Evolutionary conservation across 352 stramenopile genomes (phyloP).

Genomic region (Phytophthora aleatoria): DNA sequence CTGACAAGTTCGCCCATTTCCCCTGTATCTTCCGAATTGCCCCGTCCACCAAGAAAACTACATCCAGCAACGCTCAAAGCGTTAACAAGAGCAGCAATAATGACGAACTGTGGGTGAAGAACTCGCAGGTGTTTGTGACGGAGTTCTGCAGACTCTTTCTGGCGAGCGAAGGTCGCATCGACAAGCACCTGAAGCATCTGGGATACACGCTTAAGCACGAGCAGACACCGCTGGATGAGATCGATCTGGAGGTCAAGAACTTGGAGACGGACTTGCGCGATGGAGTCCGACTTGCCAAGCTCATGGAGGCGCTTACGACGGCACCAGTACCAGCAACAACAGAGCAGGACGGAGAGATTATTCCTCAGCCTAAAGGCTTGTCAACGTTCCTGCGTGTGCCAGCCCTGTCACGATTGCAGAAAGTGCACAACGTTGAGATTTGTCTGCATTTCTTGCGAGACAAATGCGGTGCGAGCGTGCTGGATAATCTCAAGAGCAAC

Average conservation of each 20-base stretch:
- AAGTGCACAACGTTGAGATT: slow-evolving; percentile 96
- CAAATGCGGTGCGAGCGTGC: slow-evolving; percentile 62
- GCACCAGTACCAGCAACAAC: slow-evolving; percentile 12
- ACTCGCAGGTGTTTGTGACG: slow-evolving; percentile 90
- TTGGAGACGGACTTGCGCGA: slow-evolving; percentile 96
- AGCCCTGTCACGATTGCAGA: slow-evolving; percentile 94
- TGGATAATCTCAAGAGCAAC: slow-evolving; percentile 57
- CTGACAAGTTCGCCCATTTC: slow-evolving; percentile 83
- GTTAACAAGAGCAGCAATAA: slow-evolving; percentile 9
- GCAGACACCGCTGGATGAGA: slow-evolving; percentile 94
- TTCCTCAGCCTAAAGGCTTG: slow-evolving; percentile 35
- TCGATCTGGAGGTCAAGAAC: slow-evolving; percentile 93
- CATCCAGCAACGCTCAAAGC: not conserved
- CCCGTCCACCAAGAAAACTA: slow-evolving; percentile 11
- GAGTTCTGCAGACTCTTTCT: slow-evolving; percentile 94
- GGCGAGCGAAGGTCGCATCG: slow-evolving; percentile 93
- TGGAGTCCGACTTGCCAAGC: slow-evolving; percentile 92
- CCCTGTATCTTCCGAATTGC: slow-evolving; percentile 90
- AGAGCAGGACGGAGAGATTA: slow-evolving; percentile 3
- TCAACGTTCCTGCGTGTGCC: slow-evolving; percentile 92
- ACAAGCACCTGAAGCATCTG: slow-evolving; percentile 91
- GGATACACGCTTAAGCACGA: slow-evolving; percentile 90
- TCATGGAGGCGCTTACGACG: slow-evolving; percentile 92
- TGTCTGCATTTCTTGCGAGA: slow-evolving; percentile 86
- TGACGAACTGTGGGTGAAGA: slow-evolving; percentile 80